Base-by-base conservation (phyloP, 306 rosid genomes). In the Senna siamea region DNA sequence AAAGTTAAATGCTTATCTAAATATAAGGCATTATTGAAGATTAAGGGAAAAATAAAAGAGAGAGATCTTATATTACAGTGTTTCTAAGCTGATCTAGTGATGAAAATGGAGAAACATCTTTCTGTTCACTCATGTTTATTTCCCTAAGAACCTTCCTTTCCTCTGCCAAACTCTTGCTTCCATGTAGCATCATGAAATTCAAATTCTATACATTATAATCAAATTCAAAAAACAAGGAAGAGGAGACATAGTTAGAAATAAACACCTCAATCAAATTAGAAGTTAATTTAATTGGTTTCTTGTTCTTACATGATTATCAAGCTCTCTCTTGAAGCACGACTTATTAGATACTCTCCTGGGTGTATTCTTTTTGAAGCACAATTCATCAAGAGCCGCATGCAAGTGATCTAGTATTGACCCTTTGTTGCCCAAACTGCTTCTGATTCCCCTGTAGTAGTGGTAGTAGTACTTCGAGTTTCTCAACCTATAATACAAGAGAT, bases 171-270 rank as follows among this genome's bases (percentile, higher is more conserved):
- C 14, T 60, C 19, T 60, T 60, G 2, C 46, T 60, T 5, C 66
- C 66, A 60, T 60, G 66, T 34, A 60, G 47, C 66, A 60, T 35
- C 30, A 61, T 17, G 48, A 61, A 61, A 61, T 61, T 61, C 67
- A 61, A 61, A 7, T 61, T 61, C 22, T 9, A 58, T 17, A 32
- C 41, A 13, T 30, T 5, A 14, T 37, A 17, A 35, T 61, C 14
- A 34, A 59, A 5, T 7, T 5, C 12, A 32, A 41, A 32, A 59
- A 59, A 2, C 14, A 2, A 12, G 6, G 14, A 55, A 2, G 8
- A 14, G 17, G 12, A 56, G 32, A 20, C 9, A 20, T 0, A 20
- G 32, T 20, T 20, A 19, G 59, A 20, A 9, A 19, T 7, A 3
- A 20, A 56, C 18, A 11, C 20, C 62, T 56, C 9, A 12, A 26